Percentiles rank a stretch among this genome's conserved stretches.
These are phyloP conservation scores for Agroathelia rolfsii DNA, from an alignment of 1,284 basidiomycete genomes.

Conservation along the genomic window DNA sequence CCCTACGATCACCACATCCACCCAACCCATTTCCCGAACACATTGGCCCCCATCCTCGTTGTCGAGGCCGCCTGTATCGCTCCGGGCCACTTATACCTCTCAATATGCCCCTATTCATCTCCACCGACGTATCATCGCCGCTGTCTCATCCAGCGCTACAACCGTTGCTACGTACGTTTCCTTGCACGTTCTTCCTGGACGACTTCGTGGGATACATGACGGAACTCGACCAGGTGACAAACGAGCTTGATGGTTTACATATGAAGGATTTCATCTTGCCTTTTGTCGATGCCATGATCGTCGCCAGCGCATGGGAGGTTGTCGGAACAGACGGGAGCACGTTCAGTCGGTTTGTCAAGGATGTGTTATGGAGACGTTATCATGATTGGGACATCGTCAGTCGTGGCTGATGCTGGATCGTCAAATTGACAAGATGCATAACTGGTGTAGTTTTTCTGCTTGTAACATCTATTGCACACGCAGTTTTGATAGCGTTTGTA, in stretches of 20 bases:
- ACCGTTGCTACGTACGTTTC: slow-evolving; percentile 49
- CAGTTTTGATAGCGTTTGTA: too few species aligned
- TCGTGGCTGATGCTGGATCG: slow-evolving; percentile 29
- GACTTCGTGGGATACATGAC: slow-evolving; percentile 38
- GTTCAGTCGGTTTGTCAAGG: slow-evolving; percentile 58
- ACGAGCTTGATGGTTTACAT: slow-evolving; percentile 41
- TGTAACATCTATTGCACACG: too few species aligned
- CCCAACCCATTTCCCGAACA: slow-evolving; percentile 14
- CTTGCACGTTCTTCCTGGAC: slow-evolving; percentile 55
- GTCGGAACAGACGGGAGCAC: slow-evolving; percentile 65
- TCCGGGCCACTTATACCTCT: slow-evolving; percentile 27
- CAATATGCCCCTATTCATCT: slow-evolving; percentile 59
- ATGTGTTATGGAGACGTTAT: slow-evolving; percentile 55
- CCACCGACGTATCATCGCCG: slow-evolving; percentile 53
- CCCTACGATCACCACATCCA: slow-evolving; percentile 14
- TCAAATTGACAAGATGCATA: slow-evolving; percentile 5
- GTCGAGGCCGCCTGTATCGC: slow-evolving; percentile 25
- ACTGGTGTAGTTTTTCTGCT: neutral
- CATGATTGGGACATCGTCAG: slow-evolving; percentile 43
- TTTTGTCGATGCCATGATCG: slow-evolving; percentile 62
- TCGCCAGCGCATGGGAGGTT: slow-evolving; percentile 43
- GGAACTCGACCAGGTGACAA: slow-evolving; percentile 32
- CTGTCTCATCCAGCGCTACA: slow-evolving; percentile 33
- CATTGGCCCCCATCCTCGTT: slow-evolving; percentile 19
- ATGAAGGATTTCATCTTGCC: slow-evolving; percentile 45